Conservation (phyloP, 1,284 basidiomycete species). For the Puccinia polysora region DNA sequence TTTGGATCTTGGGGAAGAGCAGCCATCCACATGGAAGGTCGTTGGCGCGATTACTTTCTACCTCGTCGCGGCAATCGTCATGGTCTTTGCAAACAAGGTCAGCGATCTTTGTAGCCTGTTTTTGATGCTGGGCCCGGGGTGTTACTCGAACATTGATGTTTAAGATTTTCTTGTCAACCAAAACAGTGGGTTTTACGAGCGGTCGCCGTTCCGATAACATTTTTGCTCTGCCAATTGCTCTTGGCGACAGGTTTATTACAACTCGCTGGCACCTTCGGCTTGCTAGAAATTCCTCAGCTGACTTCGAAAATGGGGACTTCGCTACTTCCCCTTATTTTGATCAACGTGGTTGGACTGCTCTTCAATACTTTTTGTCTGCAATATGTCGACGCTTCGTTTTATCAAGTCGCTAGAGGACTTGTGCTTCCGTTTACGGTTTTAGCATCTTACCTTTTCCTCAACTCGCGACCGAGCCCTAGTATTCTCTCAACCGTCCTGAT, state of each 20-base stretch:
- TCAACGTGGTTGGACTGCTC: constrained; percentile 67
- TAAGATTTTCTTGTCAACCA: neutral
- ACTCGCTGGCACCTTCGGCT: neutral
- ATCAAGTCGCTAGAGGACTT: constrained; percentile 76
- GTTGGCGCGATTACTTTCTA: constrained; percentile 59
- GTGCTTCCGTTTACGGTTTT: constrained; percentile 69
- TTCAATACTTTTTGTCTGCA: constrained; percentile 73
- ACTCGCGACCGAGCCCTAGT: constrained; percentile 57
- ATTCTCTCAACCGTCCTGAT: constrained; percentile 60
- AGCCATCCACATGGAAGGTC: constrained; percentile 48
- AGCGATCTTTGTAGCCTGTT: neutral
- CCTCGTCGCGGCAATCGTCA: constrained; percentile 71
- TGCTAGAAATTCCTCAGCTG: constrained; percentile 17
- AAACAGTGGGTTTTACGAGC: constrained; percentile 36
- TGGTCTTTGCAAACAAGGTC: constrained; percentile 52
- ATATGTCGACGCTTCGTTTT: constrained; percentile 75
- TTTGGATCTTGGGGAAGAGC: constrained; percentile 38
- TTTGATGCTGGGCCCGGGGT: neutral
- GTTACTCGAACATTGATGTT: neutral
- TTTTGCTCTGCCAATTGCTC: constrained; percentile 25
- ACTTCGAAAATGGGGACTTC: neutral
- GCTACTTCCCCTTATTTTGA: constrained; percentile 46
- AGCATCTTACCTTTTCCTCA: constrained; percentile 60
- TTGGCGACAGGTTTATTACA: constrained; percentile 9
- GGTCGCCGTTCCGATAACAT: constrained; percentile 20